phyloP scores from a whole-genome alignment of 495 filamentous ascomycete species.

The Bombardia bombarda region DNA sequence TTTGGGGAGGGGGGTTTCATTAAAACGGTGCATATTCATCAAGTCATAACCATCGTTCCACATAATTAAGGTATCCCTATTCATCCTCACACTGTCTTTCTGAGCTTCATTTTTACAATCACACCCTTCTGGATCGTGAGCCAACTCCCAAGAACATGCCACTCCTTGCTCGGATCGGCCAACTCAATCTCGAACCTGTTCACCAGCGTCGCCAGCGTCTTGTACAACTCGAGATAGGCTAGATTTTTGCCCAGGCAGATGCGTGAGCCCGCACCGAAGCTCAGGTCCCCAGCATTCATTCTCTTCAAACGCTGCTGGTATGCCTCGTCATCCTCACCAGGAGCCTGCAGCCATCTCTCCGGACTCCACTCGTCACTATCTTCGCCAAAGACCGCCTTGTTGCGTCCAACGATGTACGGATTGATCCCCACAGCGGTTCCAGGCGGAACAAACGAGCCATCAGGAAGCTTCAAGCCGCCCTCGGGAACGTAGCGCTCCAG shows the following conservation, averaged over 20 bases:
- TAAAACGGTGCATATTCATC: no score
- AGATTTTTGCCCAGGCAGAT: conserved; percentile 60
- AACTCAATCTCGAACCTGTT: conserved; percentile 35
- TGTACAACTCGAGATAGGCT: conserved; percentile 54
- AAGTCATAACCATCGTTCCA: no score
- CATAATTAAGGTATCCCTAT: no score
- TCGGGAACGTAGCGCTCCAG: conserved; percentile 50
- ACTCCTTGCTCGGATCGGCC: conserved; percentile 10
- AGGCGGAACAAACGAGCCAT: conserved; percentile 43
- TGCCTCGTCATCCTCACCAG: conserved; percentile 17
- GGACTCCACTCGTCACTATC: conserved; percentile 43
- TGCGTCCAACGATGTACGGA: conserved; percentile 25
- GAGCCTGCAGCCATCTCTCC: conserved; percentile 34
- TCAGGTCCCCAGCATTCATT: conserved; percentile 20
- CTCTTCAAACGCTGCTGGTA: conserved; percentile 10
- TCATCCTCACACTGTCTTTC: no score
- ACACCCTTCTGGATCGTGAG: conserved; percentile 10
- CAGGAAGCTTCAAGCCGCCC: conserved; percentile 44
- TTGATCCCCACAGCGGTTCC: conserved; percentile 28
- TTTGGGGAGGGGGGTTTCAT: no score
- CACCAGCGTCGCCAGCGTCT: conserved; percentile 55
- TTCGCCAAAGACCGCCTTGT: conserved; percentile 37
- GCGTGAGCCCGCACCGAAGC: conserved; percentile 53
- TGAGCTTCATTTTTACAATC: conserved; percentile 2
- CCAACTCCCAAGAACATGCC: conserved; percentile 8